Evolutionary conservation across 208 protist genomes (phyloP), one percentile per base, ranked within the genome.

Genomic region (Trypanosomatidae sp.): DNA sequence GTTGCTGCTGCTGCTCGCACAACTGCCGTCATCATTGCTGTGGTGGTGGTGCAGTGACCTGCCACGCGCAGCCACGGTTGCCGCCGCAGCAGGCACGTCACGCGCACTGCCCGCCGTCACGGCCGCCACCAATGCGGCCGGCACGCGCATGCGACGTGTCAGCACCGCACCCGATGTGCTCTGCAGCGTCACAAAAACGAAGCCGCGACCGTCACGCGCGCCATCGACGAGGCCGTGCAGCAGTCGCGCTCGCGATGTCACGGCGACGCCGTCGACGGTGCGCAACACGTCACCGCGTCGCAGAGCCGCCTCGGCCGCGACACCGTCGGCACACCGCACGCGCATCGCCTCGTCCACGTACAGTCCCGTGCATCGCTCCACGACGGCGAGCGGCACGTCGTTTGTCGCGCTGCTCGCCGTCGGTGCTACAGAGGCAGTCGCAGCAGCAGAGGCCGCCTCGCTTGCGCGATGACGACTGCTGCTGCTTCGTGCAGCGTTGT

Each of bases 201-300:
- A 41, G 13, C 33, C n/a, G n/a, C n/a, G n/a, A n/a, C n/a, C n/a
- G n/a, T n/a, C 20, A 5, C 20, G 35, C 23, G 51, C 59, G n/a
- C 27, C 32, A 24, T 3, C 24, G n/a, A 8, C 4, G 1, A 30
- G 15, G 6, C 28, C 0, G 11, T 47, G 38, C 52, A 46, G 44
- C 4, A 50, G 44, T 16, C 49, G 37, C 3, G 27, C 38, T n/a
- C 33, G 43, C 20, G 22, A 37, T 15, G 20, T 20, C 20, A 67
- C 37, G 16, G 37, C 13, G 6, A 51, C 18, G 2, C 61, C 61
- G 26, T 67, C 46, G 26, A 67, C 8, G 2, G 43, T 49, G 48
- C 54, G 61, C 15, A 67, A 28, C 23, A 32, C 43, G 49, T 67
- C 61, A 16, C 61, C 61, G 18, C 45, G 43, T 21, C 53, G 54